Evolutionary conservation across 306 rosid genomes (phyloP), one percentile per base, ranked within the genome.

Genomic region (Corylus heterophylla): DNA sequence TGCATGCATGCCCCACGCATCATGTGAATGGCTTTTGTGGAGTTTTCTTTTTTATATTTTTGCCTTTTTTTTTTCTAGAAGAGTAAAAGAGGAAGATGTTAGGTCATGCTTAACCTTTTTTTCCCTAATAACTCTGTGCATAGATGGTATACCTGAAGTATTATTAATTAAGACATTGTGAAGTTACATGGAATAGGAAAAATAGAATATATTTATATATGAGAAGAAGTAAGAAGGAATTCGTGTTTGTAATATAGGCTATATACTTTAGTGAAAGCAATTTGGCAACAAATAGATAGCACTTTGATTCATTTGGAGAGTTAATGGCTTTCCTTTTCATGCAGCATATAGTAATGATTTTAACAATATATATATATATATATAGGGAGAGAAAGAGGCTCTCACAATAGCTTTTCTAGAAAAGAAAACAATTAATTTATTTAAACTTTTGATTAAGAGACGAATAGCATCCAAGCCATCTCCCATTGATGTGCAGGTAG

Each of bases 31-130:
- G 77, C 8, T 62, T 72, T 80, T 59, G 78, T 80, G 67, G 78
- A 62, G 67, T 50, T 76, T 70, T 70, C 50, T 61, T 2, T 52
- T 77, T 17, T 80, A 54, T 77, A 25, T 73, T 29, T 82, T 47
- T 58, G n/a, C 76, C 20, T 58, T 56, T 74, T 66, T 70, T 58
- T 17, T 58, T 72, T 74, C 78, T 79, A 69, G n/a, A 61, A 64
- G 78, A 78, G 74, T 37, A 42, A 80, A 77, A 47, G 71, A 74
- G 80, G 78, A 68, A 25, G 12, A 7, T 7, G 66, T 85, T 79
- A 80, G 84, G 80, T 83, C 86, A 76, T 86, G 89, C 85, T 83
- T 76, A 82, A 85, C 50, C 39, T 79, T 76, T 72, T 12, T 66
- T 17, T 77, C 61, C 68, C 71, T 11, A 39, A 4, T 39, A 4